phyloP scores from a whole-genome alignment of 169 alveolate species.

The Plasmodium yoelii region DNA sequence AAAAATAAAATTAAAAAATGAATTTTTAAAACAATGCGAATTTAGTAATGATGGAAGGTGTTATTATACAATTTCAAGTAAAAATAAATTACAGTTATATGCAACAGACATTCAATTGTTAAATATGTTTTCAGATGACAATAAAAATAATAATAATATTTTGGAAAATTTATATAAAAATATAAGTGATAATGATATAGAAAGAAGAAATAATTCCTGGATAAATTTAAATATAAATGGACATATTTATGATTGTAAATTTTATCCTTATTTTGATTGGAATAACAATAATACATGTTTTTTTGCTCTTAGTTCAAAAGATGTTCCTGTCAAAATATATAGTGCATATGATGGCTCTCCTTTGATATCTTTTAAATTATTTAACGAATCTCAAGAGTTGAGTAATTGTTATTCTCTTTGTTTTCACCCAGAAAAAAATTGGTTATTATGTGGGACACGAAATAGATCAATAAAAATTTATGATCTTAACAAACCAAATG shows the following conservation, averaged over 20 bases:
- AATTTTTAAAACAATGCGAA: slow-evolving; percentile 69
- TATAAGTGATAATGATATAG: slow-evolving; percentile 4
- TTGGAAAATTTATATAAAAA: slow-evolving; percentile 1
- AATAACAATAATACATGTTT: slow-evolving; percentile 42
- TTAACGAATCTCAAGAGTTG: slow-evolving; percentile 24
- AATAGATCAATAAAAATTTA: slow-evolving; percentile 40
- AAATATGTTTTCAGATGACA: slow-evolving; percentile 6
- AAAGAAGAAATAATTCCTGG: slow-evolving; percentile 33
- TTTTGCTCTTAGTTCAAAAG: slow-evolving; percentile 30
- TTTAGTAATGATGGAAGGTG: slow-evolving; percentile 63
- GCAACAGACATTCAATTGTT: slow-evolving; percentile 37
- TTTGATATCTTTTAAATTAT: slow-evolving; percentile 35
- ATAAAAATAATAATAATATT: not conserved
- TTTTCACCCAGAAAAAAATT: slow-evolving; percentile 66
- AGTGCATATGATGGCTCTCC: slow-evolving; percentile 70
- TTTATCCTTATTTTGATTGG: slow-evolving; percentile 74
- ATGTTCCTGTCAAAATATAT: slow-evolving; percentile 29
- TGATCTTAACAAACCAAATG: slow-evolving; percentile 50
- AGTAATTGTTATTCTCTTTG: slow-evolving; percentile 62
- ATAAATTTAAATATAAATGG: slow-evolving; percentile 16
- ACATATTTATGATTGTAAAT: slow-evolving; percentile 63
- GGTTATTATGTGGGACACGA: slow-evolving; percentile 65
- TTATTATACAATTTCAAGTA: slow-evolving; percentile 45
- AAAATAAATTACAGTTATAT: slow-evolving; percentile 19
- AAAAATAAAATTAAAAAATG: slow-evolving; percentile 2